Base-by-base conservation (phyloP, 2,329 filamentous ascomycete genomes). In the Epichloe amarillans region DNA sequence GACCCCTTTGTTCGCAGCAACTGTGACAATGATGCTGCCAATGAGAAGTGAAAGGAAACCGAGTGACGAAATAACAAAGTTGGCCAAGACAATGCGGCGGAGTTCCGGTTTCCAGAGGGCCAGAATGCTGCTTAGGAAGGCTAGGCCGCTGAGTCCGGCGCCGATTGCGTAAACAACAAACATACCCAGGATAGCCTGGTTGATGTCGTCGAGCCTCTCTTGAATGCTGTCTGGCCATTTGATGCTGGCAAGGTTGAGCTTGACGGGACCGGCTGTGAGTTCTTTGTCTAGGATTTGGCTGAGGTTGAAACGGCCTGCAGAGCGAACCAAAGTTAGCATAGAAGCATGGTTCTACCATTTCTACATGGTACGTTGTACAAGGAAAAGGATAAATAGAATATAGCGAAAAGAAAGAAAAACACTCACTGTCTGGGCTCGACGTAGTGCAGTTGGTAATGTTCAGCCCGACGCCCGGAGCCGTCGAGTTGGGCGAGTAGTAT, bases 121-220 rank as follows among this genome's bases (percentile, higher is more conserved):
- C 8, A 56, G 64, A 47, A 69, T 49, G 46, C 63, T 67, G 14
- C 61, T 58, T 2, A 77, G 58, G 58, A 76, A 68, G 35, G 68
- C 65, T 2, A 75, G 60, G 11, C 69, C 72, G 2, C 70, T 63
- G 56, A 72, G 65, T 17, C 61, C 66, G 45, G 68, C 62, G 50
- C 64, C 69, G 2, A 78, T 54, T 40, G 72, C 67, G 60, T 73
- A 77, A 51, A 79, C 61, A 47, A 75, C 62, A 59, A 74, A 73
- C 46, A 75, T 62, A 26, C 66, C 69, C n/a, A 72, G 61, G 4
- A 78, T 66, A n/a, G 69, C 64, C 15, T 61, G 60, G 58, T 77
- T 76, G 59, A 79, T 63, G n/a, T 67, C 62, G 61, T 74, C 65
- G 55, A 80, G 59, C n/a, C 69, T 68, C 41, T 70, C 61, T 52